Evolutionary conservation across 2,329 filamentous ascomycete genomes (phyloP).

Genomic region (Rhinocladiella mackenziei): DNA sequence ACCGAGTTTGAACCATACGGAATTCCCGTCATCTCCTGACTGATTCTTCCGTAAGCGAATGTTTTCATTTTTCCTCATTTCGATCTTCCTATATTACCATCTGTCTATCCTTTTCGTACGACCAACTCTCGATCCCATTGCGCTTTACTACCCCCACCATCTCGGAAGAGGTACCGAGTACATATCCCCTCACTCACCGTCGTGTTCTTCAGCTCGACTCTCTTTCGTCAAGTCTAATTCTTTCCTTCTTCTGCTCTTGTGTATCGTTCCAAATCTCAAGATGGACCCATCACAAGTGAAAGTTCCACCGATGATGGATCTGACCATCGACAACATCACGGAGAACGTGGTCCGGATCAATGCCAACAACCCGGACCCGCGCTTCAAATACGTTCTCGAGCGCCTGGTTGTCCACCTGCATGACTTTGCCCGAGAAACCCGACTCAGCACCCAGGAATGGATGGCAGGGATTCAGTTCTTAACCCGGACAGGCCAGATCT

Average conservation of each 20-base stretch:
- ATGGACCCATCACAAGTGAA: constrained; percentile 44
- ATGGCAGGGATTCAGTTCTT: constrained; percentile 69
- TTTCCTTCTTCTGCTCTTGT: not conserved
- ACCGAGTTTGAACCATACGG: no score
- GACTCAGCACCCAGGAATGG: constrained; percentile 74
- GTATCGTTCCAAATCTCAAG: not conserved
- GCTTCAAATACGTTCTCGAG: constrained; percentile 68
- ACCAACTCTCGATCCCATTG: no score
- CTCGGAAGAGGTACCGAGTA: no score
- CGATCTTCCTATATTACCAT: no score
- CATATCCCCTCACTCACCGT: not conserved
- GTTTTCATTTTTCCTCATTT: no score
- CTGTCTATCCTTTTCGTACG: no score
- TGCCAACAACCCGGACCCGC: constrained; percentile 60
- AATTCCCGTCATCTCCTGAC: no score
- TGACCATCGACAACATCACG: constrained; percentile 34
- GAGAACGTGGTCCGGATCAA: constrained; percentile 60
- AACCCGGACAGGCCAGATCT: constrained; percentile 68
- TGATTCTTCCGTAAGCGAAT: no score
- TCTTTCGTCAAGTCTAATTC: not conserved
- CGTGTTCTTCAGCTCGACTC: not conserved
- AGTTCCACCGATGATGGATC: constrained; percentile 37
- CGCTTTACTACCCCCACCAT: no score
- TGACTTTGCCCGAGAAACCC: constrained; percentile 75
- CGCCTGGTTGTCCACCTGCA: constrained; percentile 72